Conservation (phyloP, 2,329 filamentous ascomycete genomes). For the Calonectria multiphialidica region DNA sequence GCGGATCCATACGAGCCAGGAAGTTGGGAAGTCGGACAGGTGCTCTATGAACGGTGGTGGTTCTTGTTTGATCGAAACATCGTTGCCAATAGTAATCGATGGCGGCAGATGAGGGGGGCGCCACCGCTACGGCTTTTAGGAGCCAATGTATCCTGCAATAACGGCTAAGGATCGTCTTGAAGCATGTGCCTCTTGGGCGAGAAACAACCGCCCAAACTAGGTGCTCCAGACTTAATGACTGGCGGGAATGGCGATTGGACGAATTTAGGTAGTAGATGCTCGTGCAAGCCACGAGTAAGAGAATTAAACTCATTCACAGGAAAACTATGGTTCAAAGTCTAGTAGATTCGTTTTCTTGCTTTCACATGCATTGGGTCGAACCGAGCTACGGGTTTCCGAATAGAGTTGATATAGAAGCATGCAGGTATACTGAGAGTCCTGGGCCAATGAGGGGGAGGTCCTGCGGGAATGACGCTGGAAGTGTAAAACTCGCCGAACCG, state of each 20-base stretch:
- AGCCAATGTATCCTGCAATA: constrained; percentile 6
- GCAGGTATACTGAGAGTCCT: background rate
- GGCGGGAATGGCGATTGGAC: background rate
- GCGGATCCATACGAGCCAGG: constrained; percentile 60
- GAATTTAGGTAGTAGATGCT: background rate
- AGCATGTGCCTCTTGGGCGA: background rate
- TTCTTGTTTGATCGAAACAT: constrained; percentile 68
- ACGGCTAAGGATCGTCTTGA: constrained; percentile 5
- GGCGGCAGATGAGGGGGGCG: constrained; percentile 61
- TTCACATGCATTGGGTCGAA: background rate
- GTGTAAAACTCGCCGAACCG: background rate
- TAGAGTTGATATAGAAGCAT: constrained; percentile 8
- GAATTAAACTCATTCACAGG: background rate
- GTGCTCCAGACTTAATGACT: background rate
- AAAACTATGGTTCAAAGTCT: background rate
- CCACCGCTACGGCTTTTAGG: constrained; percentile 42
- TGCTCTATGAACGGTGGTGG: constrained; percentile 72
- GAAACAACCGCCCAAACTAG: background rate
- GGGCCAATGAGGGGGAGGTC: background rate
- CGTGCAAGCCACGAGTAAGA: background rate
- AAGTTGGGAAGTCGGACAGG: constrained; percentile 69
- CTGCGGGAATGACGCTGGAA: background rate
- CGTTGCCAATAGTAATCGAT: constrained; percentile 65
- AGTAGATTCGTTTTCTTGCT: background rate
- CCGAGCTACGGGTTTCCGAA: background rate